Conservation (phyloP, 306 rosid species). For the Citrullus colocynthis region DNA sequence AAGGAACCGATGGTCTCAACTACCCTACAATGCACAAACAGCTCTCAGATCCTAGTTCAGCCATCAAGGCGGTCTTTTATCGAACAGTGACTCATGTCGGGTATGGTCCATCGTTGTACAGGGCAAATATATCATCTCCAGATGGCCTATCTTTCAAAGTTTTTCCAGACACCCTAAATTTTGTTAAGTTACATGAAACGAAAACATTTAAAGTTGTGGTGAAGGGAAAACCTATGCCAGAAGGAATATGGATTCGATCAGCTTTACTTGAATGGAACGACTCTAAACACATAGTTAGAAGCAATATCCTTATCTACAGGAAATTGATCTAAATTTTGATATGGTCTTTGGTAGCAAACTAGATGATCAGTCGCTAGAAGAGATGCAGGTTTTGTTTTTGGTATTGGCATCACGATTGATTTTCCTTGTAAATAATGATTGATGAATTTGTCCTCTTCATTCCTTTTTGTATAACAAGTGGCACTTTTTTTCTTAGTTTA, state of each 20-base stretch:
- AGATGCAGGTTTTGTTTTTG: background rate
- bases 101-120: slow-evolving; percentile 35
- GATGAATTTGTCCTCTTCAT: background rate
- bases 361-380: background rate
- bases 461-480: background rate
- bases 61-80: slow-evolving; percentile 35
- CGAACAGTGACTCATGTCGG: slow-evolving; percentile 62
- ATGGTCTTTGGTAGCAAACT: background rate
- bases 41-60: slow-evolving; percentile 9
- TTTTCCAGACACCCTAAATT: slow-evolving; percentile 39
- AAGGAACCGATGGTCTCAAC: slow-evolving; percentile 69
- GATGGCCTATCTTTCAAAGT: slow-evolving; percentile 33
- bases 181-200: slow-evolving; percentile 20
- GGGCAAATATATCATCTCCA: slow-evolving; percentile 36
- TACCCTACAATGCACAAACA: slow-evolving; percentile 61
- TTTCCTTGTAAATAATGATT: background rate
- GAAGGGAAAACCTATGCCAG: slow-evolving; percentile 30
- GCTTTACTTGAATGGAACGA: slow-evolving; percentile 63
- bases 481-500: background rate
- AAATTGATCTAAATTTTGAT: background rate
- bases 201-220: slow-evolving; percentile 47
- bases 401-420: background rate
- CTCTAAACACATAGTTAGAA: slow-evolving; percentile 41
- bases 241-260: slow-evolving; percentile 2
- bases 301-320: slow-evolving; percentile 33